Percentiles rank a stretch among this genome's conserved stretches.
These are phyloP conservation scores for Hibiscus mutabilis DNA, from an alignment of 345 rosid genomes.

Conservation along the genomic window DNA sequence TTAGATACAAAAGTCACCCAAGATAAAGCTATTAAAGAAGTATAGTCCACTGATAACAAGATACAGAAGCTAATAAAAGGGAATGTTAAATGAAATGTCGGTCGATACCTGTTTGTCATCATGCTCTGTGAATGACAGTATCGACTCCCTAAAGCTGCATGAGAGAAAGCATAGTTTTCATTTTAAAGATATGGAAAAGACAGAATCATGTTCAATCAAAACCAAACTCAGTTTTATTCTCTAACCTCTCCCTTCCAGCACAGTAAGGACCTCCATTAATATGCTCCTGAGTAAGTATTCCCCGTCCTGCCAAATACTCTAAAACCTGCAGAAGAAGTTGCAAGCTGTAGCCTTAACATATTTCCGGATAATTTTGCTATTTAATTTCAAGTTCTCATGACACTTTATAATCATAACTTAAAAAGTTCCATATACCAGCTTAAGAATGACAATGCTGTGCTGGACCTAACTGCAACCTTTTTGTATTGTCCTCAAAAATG, in stretches of 20 bases:
- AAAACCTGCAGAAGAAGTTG: slow-evolving; percentile 55
- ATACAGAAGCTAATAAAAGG: background rate
- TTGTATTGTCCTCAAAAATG: background rate
- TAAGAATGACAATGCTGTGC: background rate
- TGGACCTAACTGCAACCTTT: background rate
- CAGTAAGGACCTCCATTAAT: slow-evolving; percentile 79
- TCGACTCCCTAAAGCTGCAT: slow-evolving; percentile 52
- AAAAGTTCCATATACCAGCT: background rate
- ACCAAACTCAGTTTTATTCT: background rate
- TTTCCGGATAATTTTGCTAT: background rate
- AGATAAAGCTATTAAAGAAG: slow-evolving; percentile 1
- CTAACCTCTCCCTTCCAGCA: slow-evolving; percentile 55
- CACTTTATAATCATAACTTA: background rate
- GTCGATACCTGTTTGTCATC: slow-evolving; percentile 63
- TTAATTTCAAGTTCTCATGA: background rate
- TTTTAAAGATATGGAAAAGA: background rate
- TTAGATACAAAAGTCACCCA: background rate
- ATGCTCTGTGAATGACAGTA: slow-evolving; percentile 90
- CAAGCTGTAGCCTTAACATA: background rate
- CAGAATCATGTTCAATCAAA: background rate
- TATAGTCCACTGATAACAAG: background rate
- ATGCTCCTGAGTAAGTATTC: slow-evolving; percentile 72
- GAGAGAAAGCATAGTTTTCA: slow-evolving; percentile 16
- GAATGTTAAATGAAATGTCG: background rate
- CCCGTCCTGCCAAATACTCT: slow-evolving; percentile 76